Percentiles rank a stretch among this genome's conserved stretches.
Evolutionary conservation across 192 early-diverging fungal genomes (phyloP).

Genomic region (Backusella circina): DNA sequence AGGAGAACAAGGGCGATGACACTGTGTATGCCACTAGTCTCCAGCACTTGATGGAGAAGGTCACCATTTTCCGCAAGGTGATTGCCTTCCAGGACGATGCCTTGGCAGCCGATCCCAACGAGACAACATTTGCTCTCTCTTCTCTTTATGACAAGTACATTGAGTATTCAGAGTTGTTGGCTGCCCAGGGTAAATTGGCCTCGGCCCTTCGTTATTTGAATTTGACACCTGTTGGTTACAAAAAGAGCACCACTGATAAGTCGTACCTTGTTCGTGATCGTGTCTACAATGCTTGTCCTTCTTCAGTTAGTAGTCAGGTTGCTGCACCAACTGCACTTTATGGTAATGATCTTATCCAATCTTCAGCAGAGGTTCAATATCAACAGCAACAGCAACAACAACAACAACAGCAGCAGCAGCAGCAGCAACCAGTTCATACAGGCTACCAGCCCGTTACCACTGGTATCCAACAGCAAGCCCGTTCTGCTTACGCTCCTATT

Average conservation of each 20-base stretch:
- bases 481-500: background rate
- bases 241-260: constrained; percentile 38
- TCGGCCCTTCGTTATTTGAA: constrained; percentile 78
- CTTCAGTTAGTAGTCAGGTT: background rate
- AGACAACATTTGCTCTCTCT: constrained; percentile 17
- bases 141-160: constrained; percentile 81
- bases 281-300: constrained; percentile 44
- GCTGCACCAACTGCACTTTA: background rate
- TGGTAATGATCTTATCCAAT: constrained; percentile 28
- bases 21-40: constrained; percentile 43
- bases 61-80: constrained; percentile 90
- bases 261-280: constrained; percentile 75
- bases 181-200: constrained; percentile 70
- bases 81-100: constrained; percentile 87
- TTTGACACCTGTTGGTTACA: constrained; percentile 68
- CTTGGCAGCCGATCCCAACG: constrained; percentile 31
- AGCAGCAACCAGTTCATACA: background rate
- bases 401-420: constrained; percentile 1
- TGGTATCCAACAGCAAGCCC: background rate
- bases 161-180: constrained; percentile 80
- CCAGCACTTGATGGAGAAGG: constrained; percentile 84
- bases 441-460: background rate
- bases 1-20: constrained; percentile 9
- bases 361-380: background rate
- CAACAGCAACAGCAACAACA: constrained; percentile 4